Evolutionary conservation across 495 filamentous ascomycete genomes (phyloP).

Genomic region (Penicillium paradoxum): DNA sequence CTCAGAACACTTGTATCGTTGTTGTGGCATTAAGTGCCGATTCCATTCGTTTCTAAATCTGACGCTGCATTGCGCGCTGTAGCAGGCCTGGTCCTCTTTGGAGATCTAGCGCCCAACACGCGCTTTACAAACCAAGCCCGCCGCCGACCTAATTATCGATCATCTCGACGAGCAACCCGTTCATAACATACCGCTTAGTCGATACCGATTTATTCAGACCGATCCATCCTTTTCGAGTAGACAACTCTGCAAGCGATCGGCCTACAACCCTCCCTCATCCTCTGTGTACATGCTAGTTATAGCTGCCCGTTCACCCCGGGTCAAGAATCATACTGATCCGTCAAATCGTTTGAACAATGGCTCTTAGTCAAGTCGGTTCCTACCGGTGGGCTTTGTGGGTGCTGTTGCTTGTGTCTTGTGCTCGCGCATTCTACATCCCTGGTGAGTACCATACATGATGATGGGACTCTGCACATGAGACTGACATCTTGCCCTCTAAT

Average conservation of each 20-base stretch:
- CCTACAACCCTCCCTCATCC: constrained; percentile 1
- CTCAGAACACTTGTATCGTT: constrained; percentile 6
- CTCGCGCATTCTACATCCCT: constrained; percentile 72
- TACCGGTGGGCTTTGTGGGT: constrained; percentile 33
- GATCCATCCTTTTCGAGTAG: constrained; percentile 11
- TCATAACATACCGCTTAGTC: background rate
- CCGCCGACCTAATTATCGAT: background rate
- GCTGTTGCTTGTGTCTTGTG: constrained; percentile 34
- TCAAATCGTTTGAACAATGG: constrained; percentile 25
- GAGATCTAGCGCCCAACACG: background rate
- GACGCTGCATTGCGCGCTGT: background rate
- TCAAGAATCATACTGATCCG: constrained; percentile 22
- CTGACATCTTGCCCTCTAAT: constrained; percentile 14
- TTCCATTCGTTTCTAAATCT: constrained; percentile 52
- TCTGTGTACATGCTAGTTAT: constrained; percentile 19
- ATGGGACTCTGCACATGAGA: background rate
- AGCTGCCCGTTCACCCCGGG: constrained; percentile 11
- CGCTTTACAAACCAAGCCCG: background rate
- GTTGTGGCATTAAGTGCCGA: constrained; percentile 51
- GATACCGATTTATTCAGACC: background rate
- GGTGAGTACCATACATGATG: constrained; percentile 43
- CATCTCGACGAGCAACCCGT: background rate
- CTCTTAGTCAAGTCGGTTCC: constrained; percentile 18
- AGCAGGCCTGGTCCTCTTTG: background rate
- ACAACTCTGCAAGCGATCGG: constrained; percentile 14